phyloP scores from a whole-genome alignment of 148 eudicot species.

The Rhododendron henanense region DNA sequence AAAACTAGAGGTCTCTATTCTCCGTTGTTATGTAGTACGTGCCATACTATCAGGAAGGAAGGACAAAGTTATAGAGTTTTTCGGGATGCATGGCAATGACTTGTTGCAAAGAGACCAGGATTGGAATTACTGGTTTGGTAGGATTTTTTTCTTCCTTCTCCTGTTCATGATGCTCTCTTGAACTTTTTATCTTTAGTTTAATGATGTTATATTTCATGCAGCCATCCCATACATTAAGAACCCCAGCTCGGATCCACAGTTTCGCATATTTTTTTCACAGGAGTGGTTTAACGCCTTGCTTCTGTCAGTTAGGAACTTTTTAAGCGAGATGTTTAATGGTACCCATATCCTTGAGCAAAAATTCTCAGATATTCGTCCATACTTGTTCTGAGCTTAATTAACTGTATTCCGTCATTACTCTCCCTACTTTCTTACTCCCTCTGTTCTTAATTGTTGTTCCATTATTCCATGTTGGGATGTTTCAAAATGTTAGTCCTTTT shows the following conservation, averaged over 20 bases:
- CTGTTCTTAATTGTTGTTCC: not conserved
- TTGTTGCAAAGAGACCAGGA: constrained; percentile 62
- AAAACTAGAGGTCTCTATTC: constrained; percentile 64
- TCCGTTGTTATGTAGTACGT: constrained; percentile 69
- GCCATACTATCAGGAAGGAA: constrained; percentile 65
- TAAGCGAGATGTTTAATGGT: constrained; percentile 71
- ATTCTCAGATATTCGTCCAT: not conserved
- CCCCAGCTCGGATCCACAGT: constrained; percentile 69
- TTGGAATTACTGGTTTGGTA: constrained; percentile 95
- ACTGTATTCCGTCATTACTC: not conserved
- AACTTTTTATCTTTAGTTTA: constrained; percentile 3
- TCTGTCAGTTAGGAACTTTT: constrained; percentile 75
- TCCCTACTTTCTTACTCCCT: not conserved
- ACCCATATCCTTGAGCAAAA: constrained; percentile 75
- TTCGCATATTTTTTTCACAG: constrained; percentile 75
- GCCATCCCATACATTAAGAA: constrained; percentile 72
- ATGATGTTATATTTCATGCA: constrained; percentile 31
- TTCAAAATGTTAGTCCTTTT: not conserved
- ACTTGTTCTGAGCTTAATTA: not conserved
- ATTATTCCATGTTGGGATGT: not conserved
- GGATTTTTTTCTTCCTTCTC: constrained; percentile 18
- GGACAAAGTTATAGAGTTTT: constrained; percentile 69
- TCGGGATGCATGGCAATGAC: constrained; percentile 49
- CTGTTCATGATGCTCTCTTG: constrained; percentile 12
- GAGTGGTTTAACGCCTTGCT: constrained; percentile 84